phyloP scores from a whole-genome alignment of 305 asterid genomes.

The Solanum chacoense region DNA sequence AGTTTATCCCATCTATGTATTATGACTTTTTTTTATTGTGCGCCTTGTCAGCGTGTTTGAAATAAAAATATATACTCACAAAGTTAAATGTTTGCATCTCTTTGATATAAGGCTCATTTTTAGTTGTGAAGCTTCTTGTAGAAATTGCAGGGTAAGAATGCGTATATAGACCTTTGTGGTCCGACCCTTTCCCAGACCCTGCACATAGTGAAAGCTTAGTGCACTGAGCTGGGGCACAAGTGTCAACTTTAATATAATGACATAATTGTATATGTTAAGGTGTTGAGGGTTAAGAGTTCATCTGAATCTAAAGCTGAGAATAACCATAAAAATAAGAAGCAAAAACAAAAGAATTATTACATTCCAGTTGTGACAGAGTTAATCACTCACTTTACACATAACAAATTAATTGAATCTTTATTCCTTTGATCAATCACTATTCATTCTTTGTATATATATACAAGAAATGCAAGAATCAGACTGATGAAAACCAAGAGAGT shows the following conservation, averaged over 20 bases:
- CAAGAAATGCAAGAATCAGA: not conserved
- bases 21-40: not conserved
- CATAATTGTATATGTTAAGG: not conserved
- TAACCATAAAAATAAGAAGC: not conserved
- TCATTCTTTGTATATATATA: not conserved
- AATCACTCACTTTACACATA: not conserved
- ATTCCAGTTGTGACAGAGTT: not conserved
- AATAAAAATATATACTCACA: not conserved
- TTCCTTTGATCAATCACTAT: not conserved
- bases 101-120: rapidly evolving
- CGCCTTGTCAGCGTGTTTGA: not conserved
- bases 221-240: not conserved
- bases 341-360: not conserved
- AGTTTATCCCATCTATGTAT: not conserved
- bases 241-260: not conserved
- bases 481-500: not conserved
- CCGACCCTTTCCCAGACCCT: not conserved
- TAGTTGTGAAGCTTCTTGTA: not conserved
- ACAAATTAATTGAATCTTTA: not conserved
- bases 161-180: not conserved
- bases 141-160: not conserved
- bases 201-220: not conserved
- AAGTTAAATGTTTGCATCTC: not conserved
- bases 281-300: not conserved
- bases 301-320: not conserved